Base-by-base conservation (phyloP, 148 eudicot species). In the Cornus florida region DNA sequence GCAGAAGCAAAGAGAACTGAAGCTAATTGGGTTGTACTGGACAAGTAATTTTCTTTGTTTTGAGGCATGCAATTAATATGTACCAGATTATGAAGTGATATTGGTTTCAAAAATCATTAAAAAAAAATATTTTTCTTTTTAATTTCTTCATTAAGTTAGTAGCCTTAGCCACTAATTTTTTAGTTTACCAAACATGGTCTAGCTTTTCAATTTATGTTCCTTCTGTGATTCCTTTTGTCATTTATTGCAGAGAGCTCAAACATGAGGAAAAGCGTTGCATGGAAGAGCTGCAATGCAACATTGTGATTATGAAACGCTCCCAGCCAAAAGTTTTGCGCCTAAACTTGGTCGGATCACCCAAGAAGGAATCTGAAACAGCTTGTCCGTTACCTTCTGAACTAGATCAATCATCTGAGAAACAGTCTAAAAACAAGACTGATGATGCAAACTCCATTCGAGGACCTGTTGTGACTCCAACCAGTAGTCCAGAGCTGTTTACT, bases 261-360 rank as follows among this genome's bases (percentile, higher is more conserved):
- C 86, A 89, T 23, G 99, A 97, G 82, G 91, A 87, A 77, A 97
- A 97, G 70, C 89, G 87, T 32, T 97, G 99, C 82, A 89, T 92
- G 94, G 98, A 92, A 66, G 98, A 97, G 71, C 87, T 97, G 5
- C 95, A 94, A 24, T 97, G 99, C 88, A 97, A 97, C 83, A 90
- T 97, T 78, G 99, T 90, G 70, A 85, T 79, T 41, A 91, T 97
- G 95, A 97, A 89, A 75, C 88, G 88, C 28, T 87, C 94, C 70
- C 95, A 94, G 64, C 88, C 98, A 0, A 96, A 96, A 83, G 92
- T 96, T 76, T 90, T 92, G 62, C 84, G 95, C 39, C 83, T 93
- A 70, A 93, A 93, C 78, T 81, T 97, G 43, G 91, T 90, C 66
- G 95, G 94, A 57, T 90, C 98, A 31, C 86, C 91, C 32, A 81